Conservation (phyloP, 177 flowering plant genomes). For the Tripterygium wilfordii region DNA sequence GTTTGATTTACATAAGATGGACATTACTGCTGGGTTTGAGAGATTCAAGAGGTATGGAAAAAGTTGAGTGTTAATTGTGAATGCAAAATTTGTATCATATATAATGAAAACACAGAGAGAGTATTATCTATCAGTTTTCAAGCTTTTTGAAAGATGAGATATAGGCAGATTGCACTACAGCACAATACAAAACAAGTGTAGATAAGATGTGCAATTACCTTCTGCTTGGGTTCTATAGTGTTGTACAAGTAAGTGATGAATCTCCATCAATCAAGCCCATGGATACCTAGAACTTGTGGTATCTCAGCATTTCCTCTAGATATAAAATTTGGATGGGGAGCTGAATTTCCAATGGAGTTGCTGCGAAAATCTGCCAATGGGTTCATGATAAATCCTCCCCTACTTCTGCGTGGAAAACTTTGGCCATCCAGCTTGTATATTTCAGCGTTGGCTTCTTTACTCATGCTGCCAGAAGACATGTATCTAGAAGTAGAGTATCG, state of each 20-base stretch:
- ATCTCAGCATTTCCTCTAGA: constrained; percentile 1
- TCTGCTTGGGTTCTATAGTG: too few relatives aligned
- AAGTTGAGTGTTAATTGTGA: too few relatives aligned
- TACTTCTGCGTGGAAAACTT: constrained; percentile 8
- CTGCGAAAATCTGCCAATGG: constrained; percentile 2
- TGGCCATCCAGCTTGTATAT: constrained; percentile 2
- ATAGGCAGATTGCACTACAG: too few relatives aligned
- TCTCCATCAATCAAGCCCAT: constrained; percentile 7
- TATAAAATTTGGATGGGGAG: constrained; percentile 1
- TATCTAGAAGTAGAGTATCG: constrained; percentile 18
- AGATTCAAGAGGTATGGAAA: too few relatives aligned
- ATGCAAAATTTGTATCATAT: too few relatives aligned
- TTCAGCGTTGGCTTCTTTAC: constrained; percentile 11
- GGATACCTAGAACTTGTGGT: constrained; percentile 2
- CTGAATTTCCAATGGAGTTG: constrained; percentile 3
- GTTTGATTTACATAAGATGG: too few relatives aligned
- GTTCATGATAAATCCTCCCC: constrained; percentile 7
- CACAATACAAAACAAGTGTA: too few relatives aligned
- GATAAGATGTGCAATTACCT: too few relatives aligned
- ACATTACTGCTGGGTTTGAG: too few relatives aligned
- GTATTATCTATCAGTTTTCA: too few relatives aligned
- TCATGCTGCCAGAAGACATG: constrained; percentile 13
- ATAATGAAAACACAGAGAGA: too few relatives aligned
- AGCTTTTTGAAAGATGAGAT: too few relatives aligned
- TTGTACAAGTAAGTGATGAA: constrained; percentile 1